Conservation (phyloP, 2,329 filamentous ascomycete species). For the Penicillium olsonii region DNA sequence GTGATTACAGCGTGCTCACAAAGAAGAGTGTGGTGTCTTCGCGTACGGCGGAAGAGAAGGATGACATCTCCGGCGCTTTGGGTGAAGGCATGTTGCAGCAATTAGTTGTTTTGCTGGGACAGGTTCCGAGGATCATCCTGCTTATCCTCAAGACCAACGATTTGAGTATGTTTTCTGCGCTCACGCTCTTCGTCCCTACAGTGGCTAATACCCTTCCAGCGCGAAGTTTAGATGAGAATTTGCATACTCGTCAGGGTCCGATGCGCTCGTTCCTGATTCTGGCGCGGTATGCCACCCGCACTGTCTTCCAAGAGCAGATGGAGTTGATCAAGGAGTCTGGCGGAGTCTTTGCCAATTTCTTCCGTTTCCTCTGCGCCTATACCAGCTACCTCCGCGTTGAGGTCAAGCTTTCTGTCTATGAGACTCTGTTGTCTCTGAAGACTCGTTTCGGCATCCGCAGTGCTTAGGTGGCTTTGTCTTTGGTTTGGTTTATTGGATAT, state of each 20-base stretch:
- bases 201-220: conserved; percentile 46
- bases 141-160: conserved; percentile 98
- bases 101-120: conserved; percentile 81
- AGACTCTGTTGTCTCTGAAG: conserved; percentile 56
- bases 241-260: conserved; percentile 58
- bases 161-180: conserved; percentile 59
- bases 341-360: conserved; percentile 55
- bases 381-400: conserved; percentile 57
- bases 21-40: conserved; percentile 57
- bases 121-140: conserved; percentile 88
- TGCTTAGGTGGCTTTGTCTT: neutral
- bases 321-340: conserved; percentile 52
- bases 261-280: conserved; percentile 65
- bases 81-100: conserved; percentile 87
- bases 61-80: conserved; percentile 79
- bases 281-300: conserved; percentile 62
- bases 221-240: conserved; percentile 84
- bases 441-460: conserved; percentile 49
- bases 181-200: neutral
- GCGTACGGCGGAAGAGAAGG: conserved; percentile 75
- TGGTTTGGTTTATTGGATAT: conserved; percentile 17
- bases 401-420: conserved; percentile 60
- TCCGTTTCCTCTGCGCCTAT: conserved; percentile 55
- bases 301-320: conserved; percentile 63
- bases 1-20: conserved; percentile 78